Evolutionary conservation across 2,329 filamentous ascomycete species (phyloP), one percentile per base, ranked within the genome.

Genomic region (Acrocalymma vagum): DNA sequence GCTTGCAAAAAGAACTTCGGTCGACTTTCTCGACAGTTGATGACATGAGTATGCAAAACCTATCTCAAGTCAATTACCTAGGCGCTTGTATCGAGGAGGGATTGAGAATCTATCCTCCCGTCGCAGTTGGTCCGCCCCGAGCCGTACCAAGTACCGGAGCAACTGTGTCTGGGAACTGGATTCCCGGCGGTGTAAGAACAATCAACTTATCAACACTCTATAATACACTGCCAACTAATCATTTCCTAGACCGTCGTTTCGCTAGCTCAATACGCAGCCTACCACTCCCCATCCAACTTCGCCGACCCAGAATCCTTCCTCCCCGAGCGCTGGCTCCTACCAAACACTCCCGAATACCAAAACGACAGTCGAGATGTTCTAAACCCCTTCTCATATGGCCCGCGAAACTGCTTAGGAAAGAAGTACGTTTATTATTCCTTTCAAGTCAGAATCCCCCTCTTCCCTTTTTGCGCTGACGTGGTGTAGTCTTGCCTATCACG

Each of bases 41-140:
- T 1, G 58, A 70, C 3, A 69, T 72, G 29, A 53, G 39, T 11
- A 42, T 69, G 36, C 22, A 39, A 4, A 25, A 36, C 1, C 32
- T 60, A 2, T 38, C 38, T 0, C 35, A 51, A 9, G 24, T 72
- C 11, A 38, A 42, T 10, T 73, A 67, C 36, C 29, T 72, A 15
- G 51, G 57, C 27, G 68, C 65, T 4, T 62, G 60, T 11, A 43
- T 74, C 1, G 58, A 70, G 20, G 72, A 74, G 38, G 57, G 51
- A 1, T 39, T 72, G 17, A 61, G 71, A 5, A 29, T 72, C 5
- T 73, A 69, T 27, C 70, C 72, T 2, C 69, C 70, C 9, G 62
- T 64, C 8, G 53, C 72, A 1, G 47, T 53, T 9, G 65, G 67
- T 2, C 41, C 69, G 9, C 55, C 63, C 5, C 58, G 72, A 7